phyloP scores from a whole-genome alignment of 2,329 filamentous ascomycete genomes.

The Verticillium nubilum region DNA sequence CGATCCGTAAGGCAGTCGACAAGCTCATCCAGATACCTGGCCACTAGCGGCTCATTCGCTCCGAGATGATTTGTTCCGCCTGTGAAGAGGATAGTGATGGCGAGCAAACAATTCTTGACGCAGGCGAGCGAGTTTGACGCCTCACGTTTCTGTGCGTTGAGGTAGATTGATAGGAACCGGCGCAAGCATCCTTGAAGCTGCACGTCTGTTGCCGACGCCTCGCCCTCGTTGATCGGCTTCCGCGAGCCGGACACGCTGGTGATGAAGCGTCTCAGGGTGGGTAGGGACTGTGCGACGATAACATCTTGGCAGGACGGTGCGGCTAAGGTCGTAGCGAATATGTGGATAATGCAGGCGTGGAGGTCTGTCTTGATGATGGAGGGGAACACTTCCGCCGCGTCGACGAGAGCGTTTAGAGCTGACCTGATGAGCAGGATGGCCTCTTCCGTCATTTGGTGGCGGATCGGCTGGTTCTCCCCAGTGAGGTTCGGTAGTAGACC shows the following conservation, averaged over 20 bases:
- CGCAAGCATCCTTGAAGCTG: conserved; percentile 80
- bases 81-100: conserved; percentile 83
- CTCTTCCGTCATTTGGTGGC: conserved; percentile 81
- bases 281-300: conserved; percentile 83
- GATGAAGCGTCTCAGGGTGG: conserved; percentile 88
- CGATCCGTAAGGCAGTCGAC: conserved; percentile 77
- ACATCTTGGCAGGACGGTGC: conserved; percentile 82
- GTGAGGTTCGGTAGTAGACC: conserved; percentile 80
- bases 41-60: conserved; percentile 68
- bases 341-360: conserved; percentile 93
- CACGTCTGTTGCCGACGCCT: conserved; percentile 47
- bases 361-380: conserved; percentile 94
- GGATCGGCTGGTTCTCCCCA: conserved; percentile 58
- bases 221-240: conserved; percentile 24
- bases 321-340: conserved; percentile 87
- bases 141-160: conserved; percentile 71
- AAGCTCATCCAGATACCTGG: conserved; percentile 71
- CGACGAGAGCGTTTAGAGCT: conserved; percentile 81
- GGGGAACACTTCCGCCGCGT: conserved; percentile 93
- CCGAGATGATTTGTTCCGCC: conserved; percentile 69
- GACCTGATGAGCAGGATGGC: conserved; percentile 74
- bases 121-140: conserved; percentile 71
- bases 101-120: conserved; percentile 88
- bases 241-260: conserved; percentile 59
- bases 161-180: conserved; percentile 75